These are phyloP conservation scores for Diplodia mutila DNA, from an alignment of 2,329 filamentous ascomycete species.

Conservation along the genomic window DNA sequence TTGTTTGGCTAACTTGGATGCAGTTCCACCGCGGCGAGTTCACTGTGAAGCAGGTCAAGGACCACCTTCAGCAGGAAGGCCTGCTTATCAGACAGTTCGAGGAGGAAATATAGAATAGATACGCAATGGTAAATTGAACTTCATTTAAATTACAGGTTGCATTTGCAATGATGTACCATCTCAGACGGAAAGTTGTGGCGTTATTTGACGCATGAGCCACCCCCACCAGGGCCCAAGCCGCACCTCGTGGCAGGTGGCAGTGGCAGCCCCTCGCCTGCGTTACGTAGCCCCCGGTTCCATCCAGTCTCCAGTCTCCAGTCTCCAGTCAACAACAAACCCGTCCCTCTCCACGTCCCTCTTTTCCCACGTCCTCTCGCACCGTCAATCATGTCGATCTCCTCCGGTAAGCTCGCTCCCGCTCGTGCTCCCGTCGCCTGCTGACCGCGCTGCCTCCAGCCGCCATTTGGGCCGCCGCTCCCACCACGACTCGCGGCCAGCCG, in stretches of 20 bases:
- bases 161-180: too few relatives aligned
- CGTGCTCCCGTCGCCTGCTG: neutral
- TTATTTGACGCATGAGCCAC: neutral
- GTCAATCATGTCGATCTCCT: constrained; percentile 22
- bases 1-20: constrained; percentile 26
- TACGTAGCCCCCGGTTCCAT: neutral
- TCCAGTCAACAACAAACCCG: constrained; percentile 8
- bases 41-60: constrained; percentile 92
- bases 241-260: neutral
- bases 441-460: constrained; percentile 52
- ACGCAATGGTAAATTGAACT: neutral
- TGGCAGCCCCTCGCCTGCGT: constrained; percentile 15
- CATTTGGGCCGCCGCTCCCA: constrained; percentile 84
- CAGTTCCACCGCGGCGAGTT: constrained; percentile 93
- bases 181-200: neutral
- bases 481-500: constrained; percentile 81
- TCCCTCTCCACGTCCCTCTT: neutral
- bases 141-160: neutral
- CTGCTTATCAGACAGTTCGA: constrained; percentile 82
- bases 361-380: neutral
- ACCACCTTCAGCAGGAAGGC: constrained; percentile 71
- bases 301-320: neutral
- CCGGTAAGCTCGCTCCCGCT: neutral
- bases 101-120: constrained; percentile 44
- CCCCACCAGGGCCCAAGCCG: constrained; percentile 10